Conservation (phyloP, 148 eudicot species). For the Vaccinium darrowii region DNA sequence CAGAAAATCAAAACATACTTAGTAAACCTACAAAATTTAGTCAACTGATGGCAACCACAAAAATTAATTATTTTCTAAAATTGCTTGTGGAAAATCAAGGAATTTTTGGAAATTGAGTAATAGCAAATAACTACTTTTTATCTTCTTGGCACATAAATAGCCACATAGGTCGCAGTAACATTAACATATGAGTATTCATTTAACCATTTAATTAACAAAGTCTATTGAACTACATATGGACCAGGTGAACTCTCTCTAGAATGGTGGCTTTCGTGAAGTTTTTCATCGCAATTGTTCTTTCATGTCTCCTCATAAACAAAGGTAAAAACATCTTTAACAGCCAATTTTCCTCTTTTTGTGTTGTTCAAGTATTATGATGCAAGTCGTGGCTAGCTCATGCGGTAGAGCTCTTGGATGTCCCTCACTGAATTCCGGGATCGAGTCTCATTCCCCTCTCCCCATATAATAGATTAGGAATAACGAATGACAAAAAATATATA, state of each 20-base stretch:
- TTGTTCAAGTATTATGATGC: not conserved
- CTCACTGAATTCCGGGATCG: too few species aligned
- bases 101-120: not conserved
- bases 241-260: not conserved
- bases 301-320: not conserved
- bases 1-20: not conserved
- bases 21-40: not conserved
- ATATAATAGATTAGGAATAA: too few species aligned
- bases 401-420: too few species aligned
- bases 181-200: not conserved
- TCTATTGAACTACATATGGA: too few species aligned
- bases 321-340: not conserved
- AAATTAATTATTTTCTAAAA: not conserved
- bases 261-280: not conserved
- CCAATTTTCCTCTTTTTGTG: not conserved
- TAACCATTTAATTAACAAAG: not conserved
- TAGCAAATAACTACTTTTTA: not conserved
- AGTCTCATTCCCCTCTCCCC: too few species aligned
- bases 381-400: too few species aligned
- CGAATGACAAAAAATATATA: too few species aligned
- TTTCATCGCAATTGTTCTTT: not conserved
- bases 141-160: not conserved
- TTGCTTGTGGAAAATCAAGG: not conserved
- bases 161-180: too few species aligned
- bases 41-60: too few species aligned